Conservation (phyloP, 148 eudicot species). For the Arbutus unedo region DNA sequence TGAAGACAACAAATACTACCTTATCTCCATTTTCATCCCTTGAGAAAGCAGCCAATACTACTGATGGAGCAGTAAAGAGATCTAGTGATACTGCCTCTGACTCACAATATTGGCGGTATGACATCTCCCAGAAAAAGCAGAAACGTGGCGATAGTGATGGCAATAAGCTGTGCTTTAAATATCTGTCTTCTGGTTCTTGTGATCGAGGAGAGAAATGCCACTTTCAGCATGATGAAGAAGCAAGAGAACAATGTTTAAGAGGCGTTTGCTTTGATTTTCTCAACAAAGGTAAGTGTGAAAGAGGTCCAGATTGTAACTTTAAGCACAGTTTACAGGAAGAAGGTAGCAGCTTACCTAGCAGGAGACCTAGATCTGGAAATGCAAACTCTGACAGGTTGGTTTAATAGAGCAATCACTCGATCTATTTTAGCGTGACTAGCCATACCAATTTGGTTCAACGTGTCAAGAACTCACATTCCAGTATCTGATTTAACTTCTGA, state of each 20-base stretch:
- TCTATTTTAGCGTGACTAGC: background rate
- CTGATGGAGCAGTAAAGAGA: conserved; percentile 49
- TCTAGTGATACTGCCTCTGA: conserved; percentile 51
- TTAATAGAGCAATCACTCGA: background rate
- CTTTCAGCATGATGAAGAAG: conserved; percentile 76
- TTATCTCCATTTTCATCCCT: conserved; percentile 48
- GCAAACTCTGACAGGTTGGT: conserved; percentile 57
- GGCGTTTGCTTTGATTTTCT: conserved; percentile 96
- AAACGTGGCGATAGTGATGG: conserved; percentile 57
- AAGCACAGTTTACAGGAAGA: conserved; percentile 75
- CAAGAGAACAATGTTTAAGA: conserved; percentile 71
- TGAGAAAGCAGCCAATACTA: conserved; percentile 29
- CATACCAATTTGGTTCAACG: background rate
- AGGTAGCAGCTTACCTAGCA: conserved; percentile 35
- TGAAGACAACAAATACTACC: conserved; percentile 75
- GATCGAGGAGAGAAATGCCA: conserved; percentile 80
- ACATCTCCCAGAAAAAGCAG: conserved; percentile 62
- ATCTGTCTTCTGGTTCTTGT: conserved; percentile 77
- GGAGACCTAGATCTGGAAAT: conserved; percentile 44
- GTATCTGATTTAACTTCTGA: background rate
- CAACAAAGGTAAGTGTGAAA: conserved; percentile 90
- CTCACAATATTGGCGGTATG: conserved; percentile 94
- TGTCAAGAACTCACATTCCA: background rate
- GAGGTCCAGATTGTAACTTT: conserved; percentile 84
- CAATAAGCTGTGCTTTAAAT: conserved; percentile 74